phyloP scores from a whole-genome alignment of 345 rosid genomes.

The Hibiscus tridactylites region DNA sequence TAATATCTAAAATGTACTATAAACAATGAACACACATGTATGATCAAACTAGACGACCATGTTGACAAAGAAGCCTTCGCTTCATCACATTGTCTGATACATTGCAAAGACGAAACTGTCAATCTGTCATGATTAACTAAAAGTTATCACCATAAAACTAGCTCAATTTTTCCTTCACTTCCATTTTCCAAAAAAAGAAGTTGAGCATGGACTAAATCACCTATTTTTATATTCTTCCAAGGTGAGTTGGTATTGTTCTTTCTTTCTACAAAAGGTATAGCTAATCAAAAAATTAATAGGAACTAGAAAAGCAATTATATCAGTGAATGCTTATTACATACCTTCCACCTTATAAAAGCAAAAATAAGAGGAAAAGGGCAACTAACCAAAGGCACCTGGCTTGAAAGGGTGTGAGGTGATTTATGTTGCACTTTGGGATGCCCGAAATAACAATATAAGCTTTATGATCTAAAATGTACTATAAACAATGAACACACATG shows the following conservation, averaged over 20 bases:
- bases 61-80: not conserved
- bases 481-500: not conserved
- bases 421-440: not conserved
- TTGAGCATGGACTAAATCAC: not conserved
- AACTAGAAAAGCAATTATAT: not conserved
- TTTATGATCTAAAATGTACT: not conserved
- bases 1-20: not conserved
- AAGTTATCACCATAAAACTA: not conserved
- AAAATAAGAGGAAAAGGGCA: not conserved
- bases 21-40: not conserved
- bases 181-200: not conserved
- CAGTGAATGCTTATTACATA: not conserved
- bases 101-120: not conserved
- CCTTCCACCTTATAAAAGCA: not conserved
- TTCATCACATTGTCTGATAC: not conserved
- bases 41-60: not conserved
- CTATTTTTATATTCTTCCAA: not conserved
- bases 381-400: not conserved
- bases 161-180: not conserved
- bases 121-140: not conserved
- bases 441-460: not conserved
- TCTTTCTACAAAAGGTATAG: not conserved
- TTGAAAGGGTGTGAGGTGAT: not conserved
- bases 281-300: not conserved
- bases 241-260: not conserved